Percentiles rank a stretch among this genome's conserved stretches.
Conservation (phyloP, 768 basidiomycete species). For the Russula olivacea region DNA sequence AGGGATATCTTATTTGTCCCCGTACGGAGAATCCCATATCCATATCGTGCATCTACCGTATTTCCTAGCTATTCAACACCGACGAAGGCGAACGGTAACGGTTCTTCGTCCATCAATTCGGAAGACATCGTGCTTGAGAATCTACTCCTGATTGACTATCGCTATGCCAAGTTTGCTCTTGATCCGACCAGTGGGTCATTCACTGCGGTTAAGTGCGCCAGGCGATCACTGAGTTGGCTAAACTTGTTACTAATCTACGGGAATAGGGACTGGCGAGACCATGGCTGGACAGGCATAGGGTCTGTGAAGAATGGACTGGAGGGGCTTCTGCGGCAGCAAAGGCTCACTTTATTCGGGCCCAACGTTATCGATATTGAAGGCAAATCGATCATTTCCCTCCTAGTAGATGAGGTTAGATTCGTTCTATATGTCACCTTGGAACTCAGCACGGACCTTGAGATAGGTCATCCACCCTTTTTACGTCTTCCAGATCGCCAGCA, state of each 20-base stretch:
- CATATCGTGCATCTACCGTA: conserved; percentile 72
- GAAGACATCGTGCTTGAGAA: conserved; percentile 39
- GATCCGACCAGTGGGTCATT: conserved; percentile 83
- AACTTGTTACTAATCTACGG: not conserved
- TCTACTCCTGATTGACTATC: conserved; percentile 78
- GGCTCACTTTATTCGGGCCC: conserved; percentile 67
- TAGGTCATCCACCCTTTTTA: conserved; percentile 97
- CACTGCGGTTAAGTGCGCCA: conserved; percentile 63
- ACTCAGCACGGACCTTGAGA: not conserved
- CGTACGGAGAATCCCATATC: conserved; percentile 61
- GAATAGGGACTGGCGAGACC: conserved; percentile 85
- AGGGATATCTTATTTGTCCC: conserved; percentile 77
- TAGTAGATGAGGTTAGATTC: conserved; percentile 77
- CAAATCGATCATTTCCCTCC: conserved; percentile 68
- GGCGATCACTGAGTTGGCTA: not conserved
- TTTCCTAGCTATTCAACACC: conserved; percentile 43
- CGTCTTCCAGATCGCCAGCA: conserved; percentile 95
- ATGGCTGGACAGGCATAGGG: conserved; percentile 56
- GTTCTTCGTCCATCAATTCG: conserved; percentile 32
- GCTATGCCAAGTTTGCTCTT: conserved; percentile 85
- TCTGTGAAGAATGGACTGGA: conserved; percentile 62
- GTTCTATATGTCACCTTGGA: not conserved
- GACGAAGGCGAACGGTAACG: conserved; percentile 21
- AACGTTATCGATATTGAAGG: conserved; percentile 90
- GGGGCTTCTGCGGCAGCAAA: conserved; percentile 50